Conservation (phyloP, 306 rosid species). For the Medicago ruthenica region DNA sequence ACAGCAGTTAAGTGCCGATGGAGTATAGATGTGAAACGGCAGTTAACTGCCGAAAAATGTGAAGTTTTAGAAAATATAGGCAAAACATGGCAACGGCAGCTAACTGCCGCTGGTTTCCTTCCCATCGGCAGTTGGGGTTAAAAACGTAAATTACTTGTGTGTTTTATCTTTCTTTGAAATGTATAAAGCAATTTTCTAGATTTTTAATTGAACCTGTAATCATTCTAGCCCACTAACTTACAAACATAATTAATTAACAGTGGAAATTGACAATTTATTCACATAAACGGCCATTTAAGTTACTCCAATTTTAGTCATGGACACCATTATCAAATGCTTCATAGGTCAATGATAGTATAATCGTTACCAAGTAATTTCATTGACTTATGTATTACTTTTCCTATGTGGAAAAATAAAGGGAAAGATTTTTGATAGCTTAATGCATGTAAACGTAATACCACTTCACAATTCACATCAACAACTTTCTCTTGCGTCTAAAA, state of each 20-base stretch:
- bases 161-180: too few relatives aligned
- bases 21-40: too few relatives aligned
- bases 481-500: conserved; percentile 40
- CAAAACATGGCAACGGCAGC: too few relatives aligned
- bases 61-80: too few relatives aligned
- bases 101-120: too few relatives aligned
- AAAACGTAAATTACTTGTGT: too few relatives aligned
- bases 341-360: conserved; percentile 41
- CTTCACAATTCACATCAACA: neutral
- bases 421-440: conserved; percentile 21
- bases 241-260: neutral
- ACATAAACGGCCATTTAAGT: conserved; percentile 29
- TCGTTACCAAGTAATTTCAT: conserved; percentile 35
- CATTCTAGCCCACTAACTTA: neutral
- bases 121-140: too few relatives aligned
- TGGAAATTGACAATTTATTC: conserved; percentile 17
- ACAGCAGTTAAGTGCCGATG: too few relatives aligned
- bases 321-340: conserved; percentile 37
- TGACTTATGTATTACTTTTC: conserved; percentile 40
- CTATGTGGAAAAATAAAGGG: conserved; percentile 5
- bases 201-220: neutral
- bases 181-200: too few relatives aligned
- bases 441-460: conserved; percentile 4
- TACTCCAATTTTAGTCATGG: conserved; percentile 25
- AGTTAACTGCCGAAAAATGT: too few relatives aligned